Base-by-base conservation (phyloP, 2,329 filamentous ascomycete genomes). In the Colletotrichum sp. region DNA sequence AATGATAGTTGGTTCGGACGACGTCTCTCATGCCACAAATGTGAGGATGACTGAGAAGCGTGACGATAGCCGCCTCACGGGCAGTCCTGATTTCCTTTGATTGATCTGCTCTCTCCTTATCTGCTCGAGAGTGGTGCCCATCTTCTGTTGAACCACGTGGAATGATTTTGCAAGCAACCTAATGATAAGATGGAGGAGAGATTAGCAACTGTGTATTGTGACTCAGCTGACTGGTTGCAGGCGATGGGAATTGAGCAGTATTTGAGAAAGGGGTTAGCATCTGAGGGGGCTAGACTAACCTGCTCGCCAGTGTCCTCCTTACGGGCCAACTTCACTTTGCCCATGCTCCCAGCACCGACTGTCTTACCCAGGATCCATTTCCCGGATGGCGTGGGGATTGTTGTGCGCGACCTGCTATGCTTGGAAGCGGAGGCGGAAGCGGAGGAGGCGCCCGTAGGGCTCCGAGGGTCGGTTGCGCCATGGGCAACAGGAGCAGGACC, bases 161-260 rank as follows among this genome's bases (percentile, higher is more conserved):
- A 60, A 99, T 96, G 80, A 99, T 99, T 86, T 99, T 99, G 84
- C 98, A 96, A 44, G 97, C 97, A 77, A 98, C 96, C 95, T 97
- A 81, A 67, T 44, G 60, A 34, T 36, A 18, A 28, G 48, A 39
- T 22, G 28, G 15, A 52, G 52, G 22, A 30, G 32, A 28, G 12
- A 30, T 75, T 52, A 75, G 64, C 63, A 22, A 10, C 52, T 15
- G 16, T 28, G 10, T 48, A 22, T 48, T n/a, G 44, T 12, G 44
- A 48, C 44, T 48, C n/a, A 22, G 44, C 44, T 48, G 44, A 22
- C 44, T 22, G 44, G 12, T 48, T 48, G 44, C 44, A 62, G 16
- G 30, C 12, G 28, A 62, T 30, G 30, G 57, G 18, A 60, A 60
- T 6, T 60, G 26, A 30, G 57, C 57, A 62, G 8, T n/a, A 32